Conservation (phyloP, 2,329 filamentous ascomycete species). For the Thelonectria blattea region DNA sequence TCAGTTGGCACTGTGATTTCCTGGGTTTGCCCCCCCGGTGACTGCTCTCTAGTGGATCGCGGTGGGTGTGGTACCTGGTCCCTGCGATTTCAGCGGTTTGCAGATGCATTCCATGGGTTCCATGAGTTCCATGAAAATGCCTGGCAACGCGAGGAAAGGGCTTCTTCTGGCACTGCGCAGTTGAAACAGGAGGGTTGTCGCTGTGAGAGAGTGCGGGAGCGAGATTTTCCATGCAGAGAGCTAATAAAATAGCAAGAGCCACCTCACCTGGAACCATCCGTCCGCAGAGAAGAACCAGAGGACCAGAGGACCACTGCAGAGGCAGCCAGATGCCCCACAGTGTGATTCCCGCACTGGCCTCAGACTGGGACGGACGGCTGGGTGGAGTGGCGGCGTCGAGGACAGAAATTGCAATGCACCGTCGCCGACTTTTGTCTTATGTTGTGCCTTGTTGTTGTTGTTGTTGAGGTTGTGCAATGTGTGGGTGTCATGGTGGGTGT, state of each 20-base stretch:
- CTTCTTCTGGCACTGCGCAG: too few relatives aligned
- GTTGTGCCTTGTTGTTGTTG: conserved; percentile 34
- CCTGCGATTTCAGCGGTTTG: conserved; percentile 12
- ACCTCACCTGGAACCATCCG: background rate
- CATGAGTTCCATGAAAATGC: background rate
- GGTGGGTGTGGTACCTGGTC: conserved; percentile 15
- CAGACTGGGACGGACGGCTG: background rate
- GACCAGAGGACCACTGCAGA: too few relatives aligned
- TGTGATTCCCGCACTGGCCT: background rate
- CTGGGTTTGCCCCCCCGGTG: background rate
- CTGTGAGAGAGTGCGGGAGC: too few relatives aligned
- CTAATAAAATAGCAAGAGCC: too few relatives aligned
- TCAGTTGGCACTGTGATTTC: conserved; percentile 11
- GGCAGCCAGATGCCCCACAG: background rate
- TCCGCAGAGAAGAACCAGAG: too few relatives aligned
- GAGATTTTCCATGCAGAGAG: too few relatives aligned
- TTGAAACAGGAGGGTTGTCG: too few relatives aligned
- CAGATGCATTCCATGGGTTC: background rate
- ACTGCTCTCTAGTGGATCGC: conserved; percentile 8
- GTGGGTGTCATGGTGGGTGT: background rate
- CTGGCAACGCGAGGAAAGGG: background rate
- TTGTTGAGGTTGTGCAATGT: background rate
- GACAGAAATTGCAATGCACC: background rate
- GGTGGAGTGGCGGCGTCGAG: background rate
- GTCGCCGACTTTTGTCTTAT: conserved; percentile 13